These are phyloP conservation scores for Platanthera zijinensis DNA, from an alignment of 106 monocot genomes.

Conservation along the genomic window DNA sequence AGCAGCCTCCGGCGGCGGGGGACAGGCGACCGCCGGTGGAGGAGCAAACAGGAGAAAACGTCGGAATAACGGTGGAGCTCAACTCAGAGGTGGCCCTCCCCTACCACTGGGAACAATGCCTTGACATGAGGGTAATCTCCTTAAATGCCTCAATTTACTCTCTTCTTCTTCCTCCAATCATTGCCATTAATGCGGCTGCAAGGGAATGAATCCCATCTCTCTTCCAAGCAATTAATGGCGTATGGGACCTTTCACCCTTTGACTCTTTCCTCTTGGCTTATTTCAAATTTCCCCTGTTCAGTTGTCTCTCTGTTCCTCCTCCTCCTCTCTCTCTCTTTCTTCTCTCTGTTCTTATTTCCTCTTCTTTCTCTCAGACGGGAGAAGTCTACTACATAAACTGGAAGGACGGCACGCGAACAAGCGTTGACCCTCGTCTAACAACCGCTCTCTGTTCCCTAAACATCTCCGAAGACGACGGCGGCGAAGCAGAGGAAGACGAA, in stretches of 20 bases:
- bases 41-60: constrained; percentile 11
- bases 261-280: background rate
- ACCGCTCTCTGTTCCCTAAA: background rate
- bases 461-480: constrained; percentile 8
- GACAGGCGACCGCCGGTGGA: background rate
- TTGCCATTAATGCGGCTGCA: constrained; percentile 34
- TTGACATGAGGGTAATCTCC: constrained; percentile 60
- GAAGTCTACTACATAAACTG: constrained; percentile 77
- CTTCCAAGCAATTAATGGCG: constrained; percentile 2
- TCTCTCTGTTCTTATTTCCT: background rate
- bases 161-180: constrained; percentile 23
- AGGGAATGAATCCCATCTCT: background rate
- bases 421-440: constrained; percentile 36
- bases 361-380: constrained; percentile 41
- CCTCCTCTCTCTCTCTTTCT: background rate
- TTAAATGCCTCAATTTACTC: constrained; percentile 1
- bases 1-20: background rate
- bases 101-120: constrained; percentile 80
- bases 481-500: constrained; percentile 7
- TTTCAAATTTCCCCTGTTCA: background rate
- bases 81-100: constrained; percentile 84
- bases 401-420: constrained; percentile 44
- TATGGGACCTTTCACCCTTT: background rate
- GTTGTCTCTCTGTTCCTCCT: background rate
- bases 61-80: constrained; percentile 61